Evolutionary conservation across 129 eudicot species (phyloP), one percentile per base, ranked within the genome.

Genomic region (Rutidosis leptorrhynchoides): DNA sequence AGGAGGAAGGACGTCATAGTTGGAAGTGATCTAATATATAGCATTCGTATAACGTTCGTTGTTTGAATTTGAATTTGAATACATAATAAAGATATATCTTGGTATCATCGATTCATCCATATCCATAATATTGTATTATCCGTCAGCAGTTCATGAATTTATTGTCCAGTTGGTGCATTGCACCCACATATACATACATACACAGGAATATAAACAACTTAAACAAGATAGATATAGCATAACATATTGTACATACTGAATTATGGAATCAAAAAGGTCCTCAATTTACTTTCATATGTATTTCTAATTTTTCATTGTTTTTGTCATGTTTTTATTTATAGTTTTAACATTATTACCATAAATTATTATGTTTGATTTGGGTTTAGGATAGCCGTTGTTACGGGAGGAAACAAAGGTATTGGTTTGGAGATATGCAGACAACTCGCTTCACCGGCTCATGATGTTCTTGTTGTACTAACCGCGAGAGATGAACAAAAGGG

Each of bases 361-460:
- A 49, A 6, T 0, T 49, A 6, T 49, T 19, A 17, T 49, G 23
- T 8, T 49, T 49, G 23, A 49, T n/a, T 49, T 49, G 23, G 46
- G 45, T 69, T 70, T 7, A 70, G 74, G 29, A 70, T 70, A 70
- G 67, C 74, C 46, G 58, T 70, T 21, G 58, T 70, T 27, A 70
- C 74, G 7, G 74, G 74, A 70, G 74, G 74, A 70, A 70, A 70
- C 30, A 58, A 51, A 70, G 74, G 74, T 7, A 70, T 70, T 6
- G 74, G 74, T 19, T 70, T 70, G 1, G 74, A 70, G 74, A 70
- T 70, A 70, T 40, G 56, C 74, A 58, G 58, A 58, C 74, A 70
- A 20, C 33, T 70, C 1, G 67, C 59, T 20, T 42, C 74, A 3
- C 28, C 67, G 0, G 7, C 43, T 58, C 67, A 57, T 14, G 67